Evolutionary conservation across 1,284 basidiomycete genomes (phyloP), one percentile per base, ranked within the genome.

Genomic region (Marasmius oreades): DNA sequence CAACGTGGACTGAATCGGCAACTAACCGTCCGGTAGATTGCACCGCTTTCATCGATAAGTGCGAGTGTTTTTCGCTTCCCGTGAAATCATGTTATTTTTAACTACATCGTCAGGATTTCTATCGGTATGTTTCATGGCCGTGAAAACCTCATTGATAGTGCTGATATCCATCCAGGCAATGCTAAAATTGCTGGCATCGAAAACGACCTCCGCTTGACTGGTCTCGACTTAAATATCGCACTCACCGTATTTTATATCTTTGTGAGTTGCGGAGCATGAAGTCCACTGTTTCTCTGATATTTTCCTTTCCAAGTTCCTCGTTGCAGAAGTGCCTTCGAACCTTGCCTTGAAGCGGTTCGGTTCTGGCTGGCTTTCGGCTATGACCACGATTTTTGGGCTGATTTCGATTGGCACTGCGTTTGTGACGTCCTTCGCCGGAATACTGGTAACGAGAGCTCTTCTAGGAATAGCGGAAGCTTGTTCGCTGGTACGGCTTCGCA

Each of bases 391-490:
- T 4, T 78, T 77, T 56, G 76, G 73, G 0, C 58, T 69, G 28
- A 66, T 77, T 22, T 70, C 77, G 5, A 72, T 79, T 36, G 71
- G 70, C 33, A 75, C 77, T 5, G 77, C 77, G 0, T 79, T 80
- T 48, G 70, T 78, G 43, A 66, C 70, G 34, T 73, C 67, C 26
- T 79, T 73, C 56, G 57, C 62, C 5, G 73, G 73, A 3, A 62
- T 81, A 20, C 65, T 81, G n/a, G 69, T 69, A 5, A 78, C 75
- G 1, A 67, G 78, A 31, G 70, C 79, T 1, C 73, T 79, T 59
- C 65, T 81, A 12, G 78, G 77, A 43, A 66, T 80, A 7, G 71
- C 73, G 16, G 79, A 81, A 63, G 77, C 77, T 31, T 78, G 78
- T 7, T 77, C 78, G 18, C 65, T 81, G 65, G 75, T 76, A 34